Base-by-base conservation (phyloP, 441 rosid species). In the Brassica balearica region DNA sequence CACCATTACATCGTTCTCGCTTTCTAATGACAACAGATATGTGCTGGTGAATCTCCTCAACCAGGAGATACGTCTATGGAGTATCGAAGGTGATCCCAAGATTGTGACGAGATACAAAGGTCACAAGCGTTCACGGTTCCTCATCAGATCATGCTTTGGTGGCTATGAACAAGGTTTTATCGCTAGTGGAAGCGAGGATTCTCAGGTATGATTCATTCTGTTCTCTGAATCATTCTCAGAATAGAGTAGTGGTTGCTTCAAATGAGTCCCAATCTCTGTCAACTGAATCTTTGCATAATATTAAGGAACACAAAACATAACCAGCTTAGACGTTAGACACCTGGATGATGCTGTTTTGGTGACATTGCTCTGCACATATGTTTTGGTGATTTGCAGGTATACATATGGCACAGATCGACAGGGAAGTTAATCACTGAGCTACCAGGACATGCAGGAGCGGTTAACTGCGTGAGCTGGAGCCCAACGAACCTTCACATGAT, bases 161-260 rank as follows among this genome's bases (percentile, higher is more conserved):
- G 96, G 96, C 51, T 83, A 87, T 55, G 82, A 82, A 36, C 84
- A 91, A 82, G 81, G 84, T 25, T 89, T 91, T 72, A 81, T 91
- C 27, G 96, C 93, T 25, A 89, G 96, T 34, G 96, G 93, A 60
- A 91, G 96, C 63, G 96, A 91, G 82, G 96, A 91, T 68, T 91
- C 96, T 15, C 93, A 84, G 92, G n/a, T n/a, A n/a, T n/a, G n/a
- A n/a, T n/a, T n/a, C n/a, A n/a, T n/a, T n/a, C n/a, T n/a, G n/a
- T n/a, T n/a, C n/a, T n/a, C n/a, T n/a, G n/a, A n/a, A n/a, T n/a
- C n/a, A n/a, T n/a, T n/a, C n/a, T n/a, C n/a, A n/a, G n/a, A n/a
- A n/a, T n/a, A n/a, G n/a, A n/a, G n/a, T n/a, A n/a, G n/a, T n/a
- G n/a, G n/a, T n/a, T n/a, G n/a, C n/a, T n/a, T n/a, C n/a, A n/a